Evolutionary conservation across 441 rosid species (phyloP).

Genomic region (Pelargonium cotyledonis): DNA sequence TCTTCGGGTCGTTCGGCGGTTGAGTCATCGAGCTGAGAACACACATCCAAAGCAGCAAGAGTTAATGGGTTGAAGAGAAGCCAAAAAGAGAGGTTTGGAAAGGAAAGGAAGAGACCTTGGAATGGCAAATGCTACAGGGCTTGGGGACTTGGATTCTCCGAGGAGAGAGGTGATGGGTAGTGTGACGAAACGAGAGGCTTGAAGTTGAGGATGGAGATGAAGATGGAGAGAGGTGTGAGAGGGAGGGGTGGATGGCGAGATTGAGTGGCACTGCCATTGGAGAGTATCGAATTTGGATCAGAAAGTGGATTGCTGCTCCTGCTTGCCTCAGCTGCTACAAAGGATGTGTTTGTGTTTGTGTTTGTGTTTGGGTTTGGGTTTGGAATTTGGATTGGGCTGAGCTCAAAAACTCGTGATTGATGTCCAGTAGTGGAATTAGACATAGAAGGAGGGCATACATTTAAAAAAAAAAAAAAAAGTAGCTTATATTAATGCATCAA

Average conservation of each 20-base stretch:
- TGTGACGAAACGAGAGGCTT: slow-evolving; percentile 15
- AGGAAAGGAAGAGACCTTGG: slow-evolving; percentile 25
- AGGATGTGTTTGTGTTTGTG: too few species aligned
- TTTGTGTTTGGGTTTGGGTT: too few species aligned
- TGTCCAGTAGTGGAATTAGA: too few species aligned
- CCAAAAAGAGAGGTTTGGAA: neutral
- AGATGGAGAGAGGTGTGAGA: slow-evolving; percentile 8
- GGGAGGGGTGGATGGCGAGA: slow-evolving; percentile 23
- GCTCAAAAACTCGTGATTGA: too few species aligned
- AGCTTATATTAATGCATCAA: too few species aligned
- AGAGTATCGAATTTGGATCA: neutral
- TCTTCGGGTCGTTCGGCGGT: slow-evolving; percentile 28
- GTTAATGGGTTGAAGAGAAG: neutral
- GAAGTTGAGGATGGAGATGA: slow-evolving; percentile 16
- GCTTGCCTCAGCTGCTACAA: too few species aligned
- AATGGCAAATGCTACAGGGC: slow-evolving; percentile 17
- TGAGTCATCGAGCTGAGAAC: slow-evolving; percentile 33
- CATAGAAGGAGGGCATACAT: too few species aligned
- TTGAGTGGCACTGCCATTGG: slow-evolving; percentile 27
- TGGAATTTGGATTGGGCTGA: too few species aligned
- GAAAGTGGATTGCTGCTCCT: too few species aligned
- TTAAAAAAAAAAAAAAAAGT: too few species aligned
- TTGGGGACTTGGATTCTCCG: neutral
- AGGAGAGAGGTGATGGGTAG: neutral
- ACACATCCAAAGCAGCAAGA: neutral